phyloP scores from a whole-genome alignment of 2,329 filamentous ascomycete genomes.

The Aureobasidium mangrovei region DNA sequence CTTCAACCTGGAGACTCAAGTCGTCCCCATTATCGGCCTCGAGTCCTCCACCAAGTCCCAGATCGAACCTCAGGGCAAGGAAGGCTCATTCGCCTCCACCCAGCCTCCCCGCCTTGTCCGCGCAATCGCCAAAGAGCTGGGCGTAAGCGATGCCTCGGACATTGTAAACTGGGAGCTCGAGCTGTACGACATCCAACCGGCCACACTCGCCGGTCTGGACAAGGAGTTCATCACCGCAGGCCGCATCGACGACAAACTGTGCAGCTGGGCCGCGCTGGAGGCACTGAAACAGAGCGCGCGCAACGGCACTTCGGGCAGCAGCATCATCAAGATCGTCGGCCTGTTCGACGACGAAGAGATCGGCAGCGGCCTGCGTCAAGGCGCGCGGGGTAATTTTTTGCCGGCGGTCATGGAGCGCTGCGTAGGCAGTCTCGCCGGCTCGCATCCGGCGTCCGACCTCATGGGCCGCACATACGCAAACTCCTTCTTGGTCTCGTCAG shows the following conservation, averaged over 20 bases:
- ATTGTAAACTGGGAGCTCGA: constrained; percentile 97
- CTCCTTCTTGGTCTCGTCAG: constrained; percentile 84
- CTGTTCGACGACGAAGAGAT: constrained; percentile 98
- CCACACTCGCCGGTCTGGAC: constrained; percentile 72
- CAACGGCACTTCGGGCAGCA: constrained; percentile 46
- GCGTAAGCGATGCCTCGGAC: constrained; percentile 53
- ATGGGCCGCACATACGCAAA: constrained; percentile 79
- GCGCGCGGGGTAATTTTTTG: constrained; percentile 82
- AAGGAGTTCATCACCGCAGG: constrained; percentile 93
- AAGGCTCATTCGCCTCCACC: constrained; percentile 65
- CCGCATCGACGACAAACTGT: constrained; percentile 95
- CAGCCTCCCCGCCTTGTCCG: constrained; percentile 81
- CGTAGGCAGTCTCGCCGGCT: constrained; percentile 55
- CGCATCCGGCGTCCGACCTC: constrained; percentile 42
- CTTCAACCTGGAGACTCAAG: constrained; percentile 83
- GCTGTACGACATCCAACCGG: constrained; percentile 83
- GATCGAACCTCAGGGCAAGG: constrained; percentile 26
- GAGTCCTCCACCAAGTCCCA: constrained; percentile 53
- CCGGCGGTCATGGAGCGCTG: constrained; percentile 72
- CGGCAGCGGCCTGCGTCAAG: constrained; percentile 80
- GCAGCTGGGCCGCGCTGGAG: constrained; percentile 83
- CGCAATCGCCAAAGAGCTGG: constrained; percentile 70
- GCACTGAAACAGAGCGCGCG: constrained; percentile 57
- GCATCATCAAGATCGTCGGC: constrained; percentile 78
- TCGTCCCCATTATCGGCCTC: constrained; percentile 86